These are phyloP conservation scores for Moesziomyces sp. DNA, from an alignment of 1,284 basidiomycete species.

Conservation along the genomic window DNA sequence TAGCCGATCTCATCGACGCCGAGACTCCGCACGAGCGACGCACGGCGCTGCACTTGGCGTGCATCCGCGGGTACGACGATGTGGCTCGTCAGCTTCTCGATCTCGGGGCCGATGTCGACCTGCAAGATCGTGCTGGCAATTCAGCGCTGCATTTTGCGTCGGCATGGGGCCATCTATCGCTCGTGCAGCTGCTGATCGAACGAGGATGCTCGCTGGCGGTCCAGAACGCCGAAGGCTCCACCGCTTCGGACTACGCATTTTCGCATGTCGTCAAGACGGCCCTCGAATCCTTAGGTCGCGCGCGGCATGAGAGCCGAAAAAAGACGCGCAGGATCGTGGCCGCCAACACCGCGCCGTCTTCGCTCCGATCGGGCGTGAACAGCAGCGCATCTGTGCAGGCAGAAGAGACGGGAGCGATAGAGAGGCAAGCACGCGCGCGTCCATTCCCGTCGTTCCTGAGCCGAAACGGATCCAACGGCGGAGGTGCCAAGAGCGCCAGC, in stretches of 20 bases:
- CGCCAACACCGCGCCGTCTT: constrained; percentile 18
- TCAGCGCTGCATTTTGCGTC: constrained; percentile 83
- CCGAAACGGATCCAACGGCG: constrained; percentile 18
- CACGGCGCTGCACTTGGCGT: constrained; percentile 87
- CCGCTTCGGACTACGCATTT: constrained; percentile 90
- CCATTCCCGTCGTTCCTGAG: constrained; percentile 32
- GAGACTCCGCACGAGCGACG: constrained; percentile 70
- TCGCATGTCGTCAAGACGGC: constrained; percentile 47
- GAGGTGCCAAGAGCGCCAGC: constrained; percentile 8
- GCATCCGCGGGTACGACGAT: constrained; percentile 86
- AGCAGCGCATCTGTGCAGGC: constrained; percentile 1
- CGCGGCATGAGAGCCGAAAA: constrained; percentile 38
- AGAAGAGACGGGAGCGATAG: constrained; percentile 15
- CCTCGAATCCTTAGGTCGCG: constrained; percentile 50
- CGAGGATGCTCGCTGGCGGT: constrained; percentile 82
- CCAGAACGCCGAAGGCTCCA: constrained; percentile 89
- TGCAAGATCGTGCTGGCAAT: constrained; percentile 89
- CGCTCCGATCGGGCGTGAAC: constrained; percentile 2
- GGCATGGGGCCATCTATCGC: constrained; percentile 69
- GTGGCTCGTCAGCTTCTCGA: constrained; percentile 90
- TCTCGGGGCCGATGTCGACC: constrained; percentile 84
- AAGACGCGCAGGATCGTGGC: constrained; percentile 22
- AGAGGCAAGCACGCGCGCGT: constrained; percentile 9
- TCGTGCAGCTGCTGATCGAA: constrained; percentile 87
- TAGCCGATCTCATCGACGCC: constrained; percentile 32